Evolutionary conservation across 2,329 filamentous ascomycete genomes (phyloP).

Genomic region (Beauveria bassiana): DNA sequence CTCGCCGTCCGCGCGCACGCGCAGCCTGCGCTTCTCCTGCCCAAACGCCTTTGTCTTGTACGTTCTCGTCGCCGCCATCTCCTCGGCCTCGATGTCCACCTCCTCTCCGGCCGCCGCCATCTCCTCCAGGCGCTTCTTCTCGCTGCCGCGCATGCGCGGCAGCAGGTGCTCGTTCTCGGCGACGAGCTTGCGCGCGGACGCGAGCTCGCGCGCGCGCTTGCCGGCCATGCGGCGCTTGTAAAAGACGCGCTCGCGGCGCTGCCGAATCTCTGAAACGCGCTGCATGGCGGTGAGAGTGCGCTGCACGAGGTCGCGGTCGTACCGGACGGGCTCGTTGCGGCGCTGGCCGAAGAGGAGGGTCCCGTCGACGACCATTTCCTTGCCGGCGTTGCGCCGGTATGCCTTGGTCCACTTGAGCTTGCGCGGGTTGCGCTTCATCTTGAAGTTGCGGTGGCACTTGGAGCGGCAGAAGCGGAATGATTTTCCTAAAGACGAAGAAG

Average conservation of each 20-base stretch:
- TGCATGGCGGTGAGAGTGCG: conserved; percentile 91
- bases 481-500: conserved; percentile 24
- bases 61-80: conserved; percentile 19
- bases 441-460: conserved; percentile 66
- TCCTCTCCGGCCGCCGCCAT: conserved; percentile 44
- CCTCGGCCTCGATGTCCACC: conserved; percentile 35
- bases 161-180: conserved; percentile 89
- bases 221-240: conserved; percentile 91
- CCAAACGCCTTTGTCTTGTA: conserved; percentile 33
- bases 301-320: conserved; percentile 84
- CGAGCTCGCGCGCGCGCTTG: conserved; percentile 75
- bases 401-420: conserved; percentile 98
- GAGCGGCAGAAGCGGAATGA: conserved; percentile 52
- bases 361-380: conserved; percentile 85
- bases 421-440: conserved; percentile 96
- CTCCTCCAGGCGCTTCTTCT: conserved; percentile 51
- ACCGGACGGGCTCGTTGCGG: conserved; percentile 89
- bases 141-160: conserved; percentile 59
- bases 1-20: conserved; percentile 29
- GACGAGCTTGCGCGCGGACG: conserved; percentile 78
- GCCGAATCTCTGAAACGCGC: conserved; percentile 77
- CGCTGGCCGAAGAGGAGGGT: conserved; percentile 88
- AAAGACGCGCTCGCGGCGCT: conserved; percentile 78
- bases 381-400: conserved; percentile 72
- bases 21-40: conserved; percentile 32